Conservation (phyloP, 208 protist genomes). For the Leishmania major region DNA sequence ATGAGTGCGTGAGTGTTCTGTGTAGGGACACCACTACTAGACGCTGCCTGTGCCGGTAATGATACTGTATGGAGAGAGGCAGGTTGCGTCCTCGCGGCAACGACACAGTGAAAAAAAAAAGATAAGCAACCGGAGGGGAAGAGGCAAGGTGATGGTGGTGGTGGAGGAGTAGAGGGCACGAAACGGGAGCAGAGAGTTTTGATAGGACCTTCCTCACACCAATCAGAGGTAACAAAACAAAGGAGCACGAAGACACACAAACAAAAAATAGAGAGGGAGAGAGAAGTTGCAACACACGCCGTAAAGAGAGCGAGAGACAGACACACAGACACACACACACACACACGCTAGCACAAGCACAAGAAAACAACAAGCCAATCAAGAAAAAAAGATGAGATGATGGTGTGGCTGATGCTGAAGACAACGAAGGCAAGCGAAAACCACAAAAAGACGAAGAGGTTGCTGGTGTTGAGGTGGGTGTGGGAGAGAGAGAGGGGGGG, state of each 20-base stretch:
- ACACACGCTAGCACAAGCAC: not conserved
- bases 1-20: not conserved
- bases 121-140: not conserved
- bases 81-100: not conserved
- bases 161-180: not conserved
- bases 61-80: not conserved
- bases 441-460: not conserved
- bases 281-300: not conserved
- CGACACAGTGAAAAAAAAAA: not conserved
- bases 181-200: not conserved
- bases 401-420: not conserved
- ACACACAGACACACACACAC: not conserved
- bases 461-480: not conserved
- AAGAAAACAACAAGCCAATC: not conserved
- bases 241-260: not conserved
- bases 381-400: not conserved
- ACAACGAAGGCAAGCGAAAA: not conserved
- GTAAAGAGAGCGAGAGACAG: not conserved
- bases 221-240: not conserved
- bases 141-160: not conserved
- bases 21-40: not conserved
- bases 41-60: not conserved
- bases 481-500: not conserved
- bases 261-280: not conserved
- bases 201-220: not conserved